Evolutionary conservation across 805 yeast species (phyloP), one percentile per base, ranked within the genome.

Genomic region (Yarrowia sp.): DNA sequence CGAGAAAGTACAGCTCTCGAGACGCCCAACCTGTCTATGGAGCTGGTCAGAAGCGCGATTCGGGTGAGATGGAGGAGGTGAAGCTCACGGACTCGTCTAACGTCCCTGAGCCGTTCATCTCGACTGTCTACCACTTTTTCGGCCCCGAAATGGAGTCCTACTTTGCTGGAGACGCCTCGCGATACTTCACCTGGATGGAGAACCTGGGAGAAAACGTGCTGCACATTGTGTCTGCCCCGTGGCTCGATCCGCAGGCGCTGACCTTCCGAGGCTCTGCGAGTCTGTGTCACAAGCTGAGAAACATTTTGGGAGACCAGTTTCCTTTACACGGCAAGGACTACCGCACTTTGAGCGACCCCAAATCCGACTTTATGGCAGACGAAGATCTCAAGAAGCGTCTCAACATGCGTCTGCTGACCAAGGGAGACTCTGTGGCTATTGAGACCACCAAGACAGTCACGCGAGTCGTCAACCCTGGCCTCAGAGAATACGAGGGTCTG

Each of bases 181-280:
- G 73, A 4, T 83, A 88, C 66, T 51, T 73, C 6, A 63, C 70
- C 0, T 86, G 89, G 67, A 72, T 78, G 59, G 59, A 62, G 4
- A 71, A 77, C 5, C 86, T 90, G 66, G 86, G 84, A 0, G 65
- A 71, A 0, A 69, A 77, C 0, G 63, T 66, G 27, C 69, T 77
- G 56, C 96, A 90, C 71, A 77, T 84, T 56, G 77, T 93, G 5
- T 85, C 94, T n/a, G 97, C 93, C 72, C 78, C 85, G 4, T 71
- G 74, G 14, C 76, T 87, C 56, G 77, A 86, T 12, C 83, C 89
- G 18, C 81, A 92, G 69, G 76, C 82, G 0, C 71, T 90, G 14
- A 78, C 83, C 6, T 85, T 84, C 71, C 78, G 76, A 29, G 80
- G 85, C 0, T 78, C 88, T 4, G 84, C 87, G 0, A 66, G 60